phyloP scores from a whole-genome alignment of 306 rosid genomes.

The Medicago lupulina region DNA sequence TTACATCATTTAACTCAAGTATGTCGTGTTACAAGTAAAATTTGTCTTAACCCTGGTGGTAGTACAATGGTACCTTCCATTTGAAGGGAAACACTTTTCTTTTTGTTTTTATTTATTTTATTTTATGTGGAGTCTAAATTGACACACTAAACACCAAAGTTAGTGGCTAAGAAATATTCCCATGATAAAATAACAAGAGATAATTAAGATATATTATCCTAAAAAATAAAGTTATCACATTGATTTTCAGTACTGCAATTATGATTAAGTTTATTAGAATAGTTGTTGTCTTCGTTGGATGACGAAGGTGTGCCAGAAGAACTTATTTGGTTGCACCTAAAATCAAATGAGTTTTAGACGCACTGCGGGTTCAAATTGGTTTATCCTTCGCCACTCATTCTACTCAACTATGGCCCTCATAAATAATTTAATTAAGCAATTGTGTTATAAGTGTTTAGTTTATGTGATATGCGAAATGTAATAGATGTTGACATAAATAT shows the following conservation, averaged over 20 bases:
- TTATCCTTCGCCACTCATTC: neutral
- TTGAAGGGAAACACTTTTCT: constrained; percentile 4
- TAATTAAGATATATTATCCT: constrained; percentile 53
- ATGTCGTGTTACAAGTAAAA: neutral
- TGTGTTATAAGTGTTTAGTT: too few species aligned
- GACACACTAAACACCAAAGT: constrained; percentile 16
- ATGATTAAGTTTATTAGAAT: constrained; percentile 19
- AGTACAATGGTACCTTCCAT: neutral
- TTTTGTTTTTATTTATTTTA: too few species aligned
- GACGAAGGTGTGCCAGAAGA: constrained; percentile 59
- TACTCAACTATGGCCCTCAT: too few species aligned
- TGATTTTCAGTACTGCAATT: constrained; percentile 1
- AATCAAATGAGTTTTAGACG: constrained; percentile 30
- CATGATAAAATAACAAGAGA: constrained; percentile 23
- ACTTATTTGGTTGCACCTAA: constrained; percentile 58
- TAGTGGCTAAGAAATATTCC: constrained; percentile 39
- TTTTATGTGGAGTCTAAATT: too few species aligned
- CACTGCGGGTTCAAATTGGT: neutral
- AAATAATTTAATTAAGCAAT: neutral
- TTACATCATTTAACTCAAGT: too few species aligned
- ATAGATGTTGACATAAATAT: too few species aligned
- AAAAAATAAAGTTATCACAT: neutral
- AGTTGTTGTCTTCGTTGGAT: constrained; percentile 48
- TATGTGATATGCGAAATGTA: too few species aligned
- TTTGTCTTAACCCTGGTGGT: neutral